Evolutionary conservation across 805 yeast genomes (phyloP).

Genomic region (Lachancea mirantina): DNA sequence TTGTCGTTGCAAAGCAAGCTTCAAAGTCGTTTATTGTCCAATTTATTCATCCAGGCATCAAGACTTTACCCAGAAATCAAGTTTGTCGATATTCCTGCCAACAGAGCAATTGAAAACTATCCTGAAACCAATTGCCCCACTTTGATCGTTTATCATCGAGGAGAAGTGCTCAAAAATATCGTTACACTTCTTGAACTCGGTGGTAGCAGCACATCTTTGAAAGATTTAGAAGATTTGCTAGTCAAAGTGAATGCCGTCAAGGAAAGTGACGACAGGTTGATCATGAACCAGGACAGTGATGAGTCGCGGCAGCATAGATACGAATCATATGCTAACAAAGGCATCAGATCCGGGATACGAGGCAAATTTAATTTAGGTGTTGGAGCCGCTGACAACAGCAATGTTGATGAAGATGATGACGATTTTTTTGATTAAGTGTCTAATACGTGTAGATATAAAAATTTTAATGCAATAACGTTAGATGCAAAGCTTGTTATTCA

Average conservation of each 20-base stretch:
- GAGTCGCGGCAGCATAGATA: constrained; percentile 50
- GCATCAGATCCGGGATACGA: constrained; percentile 38
- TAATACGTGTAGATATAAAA: neutral
- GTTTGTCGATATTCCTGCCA: constrained; percentile 86
- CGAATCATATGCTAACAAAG: constrained; percentile 49
- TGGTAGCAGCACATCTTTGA: constrained; percentile 64
- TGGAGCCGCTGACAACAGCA: too few relatives aligned
- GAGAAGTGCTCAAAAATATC: constrained; percentile 70
- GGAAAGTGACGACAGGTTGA: constrained; percentile 59
- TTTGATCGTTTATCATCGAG: constrained; percentile 68
- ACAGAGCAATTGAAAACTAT: constrained; percentile 85
- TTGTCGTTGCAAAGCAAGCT: constrained; percentile 59
- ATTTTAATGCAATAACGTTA: constrained; percentile 8
- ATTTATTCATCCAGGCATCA: constrained; percentile 54
- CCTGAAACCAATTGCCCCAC: constrained; percentile 93
- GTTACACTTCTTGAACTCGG: constrained; percentile 77
- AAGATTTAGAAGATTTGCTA: constrained; percentile 68
- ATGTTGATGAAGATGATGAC: constrained; percentile 36
- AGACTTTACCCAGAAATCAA: constrained; percentile 70
- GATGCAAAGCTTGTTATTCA: constrained; percentile 5
- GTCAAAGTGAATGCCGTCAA: constrained; percentile 61
- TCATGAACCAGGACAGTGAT: constrained; percentile 52
- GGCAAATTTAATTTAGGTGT: constrained; percentile 30
- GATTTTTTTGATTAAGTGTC: constrained; percentile 40
- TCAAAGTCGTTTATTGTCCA: constrained; percentile 66